These are phyloP conservation scores for Pichia nanzhaoensis DNA, from an alignment of 805 yeast species.

Conservation along the genomic window DNA sequence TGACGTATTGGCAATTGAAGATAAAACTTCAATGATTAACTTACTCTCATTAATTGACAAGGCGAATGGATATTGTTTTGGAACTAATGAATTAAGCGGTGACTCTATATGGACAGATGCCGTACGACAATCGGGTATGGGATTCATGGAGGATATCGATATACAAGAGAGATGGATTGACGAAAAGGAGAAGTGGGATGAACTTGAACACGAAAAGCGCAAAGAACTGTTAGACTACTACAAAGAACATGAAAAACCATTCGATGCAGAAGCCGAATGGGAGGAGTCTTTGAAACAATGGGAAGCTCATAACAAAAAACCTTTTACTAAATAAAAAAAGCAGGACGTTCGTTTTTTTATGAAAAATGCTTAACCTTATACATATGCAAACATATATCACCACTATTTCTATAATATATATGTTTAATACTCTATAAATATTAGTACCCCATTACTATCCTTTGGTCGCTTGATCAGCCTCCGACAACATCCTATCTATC, in stretches of 20 bases:
- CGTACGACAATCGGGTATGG: constrained; percentile 59
- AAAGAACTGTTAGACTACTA: constrained; percentile 31
- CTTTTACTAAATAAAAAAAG: constrained; percentile 7
- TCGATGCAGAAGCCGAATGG: constrained; percentile 67
- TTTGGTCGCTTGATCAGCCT: constrained; percentile 1
- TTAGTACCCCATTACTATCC: neutral
- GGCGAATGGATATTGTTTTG: constrained; percentile 90
- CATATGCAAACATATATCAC: too few relatives aligned
- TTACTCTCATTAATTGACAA: constrained; percentile 74
- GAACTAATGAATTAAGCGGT: constrained; percentile 92
- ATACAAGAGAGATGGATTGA: constrained; percentile 96
- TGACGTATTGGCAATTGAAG: constrained; percentile 86
- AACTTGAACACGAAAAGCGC: constrained; percentile 43
- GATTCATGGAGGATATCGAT: constrained; percentile 53
- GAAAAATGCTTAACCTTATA: too few relatives aligned
- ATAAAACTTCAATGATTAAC: constrained; percentile 85
- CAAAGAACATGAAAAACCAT: constrained; percentile 34
- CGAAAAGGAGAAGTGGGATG: constrained; percentile 70
- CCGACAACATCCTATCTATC: neutral
- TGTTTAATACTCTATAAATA: too few relatives aligned
- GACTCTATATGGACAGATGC: constrained; percentile 98
- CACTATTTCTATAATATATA: neutral
- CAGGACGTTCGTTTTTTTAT: too few relatives aligned
- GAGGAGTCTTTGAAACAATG: constrained; percentile 55
- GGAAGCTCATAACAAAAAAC: constrained; percentile 32